These are phyloP conservation scores for Oryza brachyantha DNA, from an alignment of 176 grass and related monocot genomes.

Conservation along the genomic window DNA sequence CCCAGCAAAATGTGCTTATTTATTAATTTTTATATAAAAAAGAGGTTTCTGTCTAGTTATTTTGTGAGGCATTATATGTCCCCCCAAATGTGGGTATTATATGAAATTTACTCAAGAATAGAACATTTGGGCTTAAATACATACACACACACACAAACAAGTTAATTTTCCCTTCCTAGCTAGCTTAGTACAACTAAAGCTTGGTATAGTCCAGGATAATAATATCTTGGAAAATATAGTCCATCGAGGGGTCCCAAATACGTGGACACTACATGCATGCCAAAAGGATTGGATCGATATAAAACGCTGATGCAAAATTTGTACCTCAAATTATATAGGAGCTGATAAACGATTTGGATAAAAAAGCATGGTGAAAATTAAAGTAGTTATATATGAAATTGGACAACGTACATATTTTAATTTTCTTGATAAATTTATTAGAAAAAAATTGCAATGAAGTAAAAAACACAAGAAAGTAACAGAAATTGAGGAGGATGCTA, in stretches of 20 bases:
- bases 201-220: neutral
- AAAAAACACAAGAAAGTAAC: neutral
- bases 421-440: neutral
- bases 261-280: too few relatives aligned
- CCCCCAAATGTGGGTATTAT: neutral
- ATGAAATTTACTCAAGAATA: neutral
- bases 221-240: too few relatives aligned
- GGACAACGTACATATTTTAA: neutral
- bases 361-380: too few relatives aligned
- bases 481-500: too few relatives aligned
- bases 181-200: neutral
- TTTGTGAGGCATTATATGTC: neutral
- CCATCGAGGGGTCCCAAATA: neutral
- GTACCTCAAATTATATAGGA: neutral
- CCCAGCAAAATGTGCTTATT: neutral
- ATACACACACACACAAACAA: neutral
- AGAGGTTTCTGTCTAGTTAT: neutral
- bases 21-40: neutral
- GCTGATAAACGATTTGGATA: too few relatives aligned
- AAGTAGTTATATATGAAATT: neutral
- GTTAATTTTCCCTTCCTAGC: neutral
- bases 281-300: neutral
- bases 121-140: neutral
- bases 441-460: neutral
- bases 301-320: neutral